Evolutionary conservation across 2,329 filamentous ascomycete species (phyloP).

Genomic region (Fusarium sp.): DNA sequence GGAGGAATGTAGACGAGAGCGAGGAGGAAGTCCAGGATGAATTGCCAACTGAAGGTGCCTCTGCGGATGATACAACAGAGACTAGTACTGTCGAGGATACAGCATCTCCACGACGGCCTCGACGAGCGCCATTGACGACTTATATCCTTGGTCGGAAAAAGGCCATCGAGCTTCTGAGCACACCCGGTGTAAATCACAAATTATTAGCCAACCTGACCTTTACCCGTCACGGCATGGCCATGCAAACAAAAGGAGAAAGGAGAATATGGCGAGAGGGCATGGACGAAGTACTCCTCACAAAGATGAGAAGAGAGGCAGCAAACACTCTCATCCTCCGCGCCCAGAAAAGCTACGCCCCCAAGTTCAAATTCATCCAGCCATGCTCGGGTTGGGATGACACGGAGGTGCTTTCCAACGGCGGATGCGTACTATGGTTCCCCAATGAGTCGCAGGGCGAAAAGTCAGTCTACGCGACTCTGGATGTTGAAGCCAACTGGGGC

Average conservation of each 20-base stretch:
- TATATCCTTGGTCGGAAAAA: slow-evolving; percentile 49
- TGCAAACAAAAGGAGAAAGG: slow-evolving; percentile 10
- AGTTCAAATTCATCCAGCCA: slow-evolving; percentile 55
- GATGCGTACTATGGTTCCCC: slow-evolving; percentile 60
- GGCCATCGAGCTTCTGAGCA: slow-evolving; percentile 44
- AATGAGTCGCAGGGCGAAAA: slow-evolving; percentile 39
- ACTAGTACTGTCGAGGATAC: not conserved
- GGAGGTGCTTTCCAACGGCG: slow-evolving; percentile 53
- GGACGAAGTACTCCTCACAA: slow-evolving; percentile 62
- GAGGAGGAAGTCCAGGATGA: not conserved
- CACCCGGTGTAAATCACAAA: not conserved
- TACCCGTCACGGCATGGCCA: slow-evolving; percentile 46
- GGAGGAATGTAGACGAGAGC: not conserved
- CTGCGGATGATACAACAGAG: not conserved
- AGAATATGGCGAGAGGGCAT: slow-evolving; percentile 63
- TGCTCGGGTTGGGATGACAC: slow-evolving; percentile 60
- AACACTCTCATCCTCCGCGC: slow-evolving; percentile 56
- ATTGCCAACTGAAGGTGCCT: not conserved
- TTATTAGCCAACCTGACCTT: slow-evolving; percentile 27
- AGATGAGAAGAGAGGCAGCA: slow-evolving; percentile 61
- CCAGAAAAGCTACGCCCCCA: slow-evolving; percentile 21
- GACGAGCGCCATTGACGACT: slow-evolving; percentile 24
- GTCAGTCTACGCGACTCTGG: slow-evolving; percentile 59
- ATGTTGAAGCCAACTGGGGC: slow-evolving; percentile 42
- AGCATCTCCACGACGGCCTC: not conserved